Percentiles rank a stretch among this genome's conserved stretches.
Evolutionary conservation across 305 asterid genomes (phyloP).

Genomic region (Lippia alba): DNA sequence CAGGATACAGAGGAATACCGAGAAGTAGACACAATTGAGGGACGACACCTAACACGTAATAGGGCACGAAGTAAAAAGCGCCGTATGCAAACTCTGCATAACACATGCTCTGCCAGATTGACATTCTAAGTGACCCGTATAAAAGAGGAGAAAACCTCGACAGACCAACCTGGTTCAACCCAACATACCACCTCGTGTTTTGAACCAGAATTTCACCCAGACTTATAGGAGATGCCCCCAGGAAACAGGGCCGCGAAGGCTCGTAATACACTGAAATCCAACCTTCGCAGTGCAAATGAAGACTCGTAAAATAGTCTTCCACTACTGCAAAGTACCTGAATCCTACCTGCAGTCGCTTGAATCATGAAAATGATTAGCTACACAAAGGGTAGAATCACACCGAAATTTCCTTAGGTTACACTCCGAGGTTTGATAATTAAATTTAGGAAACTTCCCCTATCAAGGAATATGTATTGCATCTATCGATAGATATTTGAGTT

Average conservation of each 20-base stretch:
- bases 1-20: slow-evolving; percentile 65
- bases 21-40: slow-evolving; percentile 67
- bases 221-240: slow-evolving; percentile 61
- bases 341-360: slow-evolving; percentile 55
- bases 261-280: slow-evolving; percentile 62
- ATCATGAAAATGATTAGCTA: not conserved
- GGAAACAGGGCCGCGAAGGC: slow-evolving; percentile 65
- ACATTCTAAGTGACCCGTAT: slow-evolving; percentile 57
- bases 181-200: slow-evolving; percentile 62
- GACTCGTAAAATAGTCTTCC: slow-evolving; percentile 73
- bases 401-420: too few species aligned
- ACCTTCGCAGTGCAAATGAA: slow-evolving; percentile 62
- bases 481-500: too few species aligned
- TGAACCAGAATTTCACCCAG: slow-evolving; percentile 59
- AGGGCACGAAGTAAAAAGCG: slow-evolving; percentile 44
- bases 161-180: slow-evolving; percentile 48
- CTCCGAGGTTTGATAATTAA: not conserved
- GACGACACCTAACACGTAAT: slow-evolving; percentile 53
- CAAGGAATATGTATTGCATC: too few species aligned
- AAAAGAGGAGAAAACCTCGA: slow-evolving; percentile 65
- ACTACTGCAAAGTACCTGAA: slow-evolving; percentile 65
- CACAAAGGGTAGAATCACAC: too few species aligned
- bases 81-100: slow-evolving; percentile 48
- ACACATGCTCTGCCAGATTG: slow-evolving; percentile 59
- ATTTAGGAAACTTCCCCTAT: not conserved